Evolutionary conservation across 129 eudicot genomes (phyloP).

Genomic region (Saposhnikovia divaricata): DNA sequence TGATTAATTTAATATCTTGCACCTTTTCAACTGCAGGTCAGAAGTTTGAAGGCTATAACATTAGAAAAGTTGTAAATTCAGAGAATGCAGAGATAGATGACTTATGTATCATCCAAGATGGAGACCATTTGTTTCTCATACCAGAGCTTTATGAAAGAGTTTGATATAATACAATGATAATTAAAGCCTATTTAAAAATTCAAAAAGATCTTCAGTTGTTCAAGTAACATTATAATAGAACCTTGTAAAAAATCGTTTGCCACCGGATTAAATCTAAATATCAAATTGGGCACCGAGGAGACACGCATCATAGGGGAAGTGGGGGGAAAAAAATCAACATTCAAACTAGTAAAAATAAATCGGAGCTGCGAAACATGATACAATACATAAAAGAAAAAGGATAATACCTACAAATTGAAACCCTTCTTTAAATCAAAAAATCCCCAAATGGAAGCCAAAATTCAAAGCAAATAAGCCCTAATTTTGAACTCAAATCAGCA

Average conservation of each 20-base stretch:
- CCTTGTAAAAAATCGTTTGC: conserved; percentile 17
- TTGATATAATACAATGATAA: conserved; percentile 19
- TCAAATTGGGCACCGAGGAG: conserved; percentile 5
- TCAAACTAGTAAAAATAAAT: too few relatives aligned
- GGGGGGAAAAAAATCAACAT: too few relatives aligned
- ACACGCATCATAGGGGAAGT: conserved; percentile 11
- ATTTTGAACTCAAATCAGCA: too few relatives aligned
- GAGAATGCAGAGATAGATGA: conserved; percentile 94
- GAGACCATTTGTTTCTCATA: conserved; percentile 75
- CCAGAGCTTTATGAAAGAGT: conserved; percentile 25
- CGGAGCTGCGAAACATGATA: too few relatives aligned
- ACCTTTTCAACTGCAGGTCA: conserved; percentile 59
- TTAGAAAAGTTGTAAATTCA: conserved; percentile 49
- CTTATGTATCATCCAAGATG: conserved; percentile 66
- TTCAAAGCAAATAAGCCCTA: too few relatives aligned
- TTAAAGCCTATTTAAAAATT: conserved; percentile 18
- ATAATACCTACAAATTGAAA: too few relatives aligned
- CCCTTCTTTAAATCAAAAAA: too few relatives aligned
- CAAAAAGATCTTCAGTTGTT: conserved; percentile 16
- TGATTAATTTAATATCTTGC: conserved; percentile 15
- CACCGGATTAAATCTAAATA: conserved; percentile 15
- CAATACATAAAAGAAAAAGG: too few relatives aligned
- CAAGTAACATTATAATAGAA: conserved; percentile 25
- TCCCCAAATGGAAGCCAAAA: too few relatives aligned
- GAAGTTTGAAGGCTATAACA: conserved; percentile 49